A percentile compares a stretch with the other conserved stretches of the same genome.
Conservation (phyloP, 306 rosid genomes). For the Nissolia schottii region DNA sequence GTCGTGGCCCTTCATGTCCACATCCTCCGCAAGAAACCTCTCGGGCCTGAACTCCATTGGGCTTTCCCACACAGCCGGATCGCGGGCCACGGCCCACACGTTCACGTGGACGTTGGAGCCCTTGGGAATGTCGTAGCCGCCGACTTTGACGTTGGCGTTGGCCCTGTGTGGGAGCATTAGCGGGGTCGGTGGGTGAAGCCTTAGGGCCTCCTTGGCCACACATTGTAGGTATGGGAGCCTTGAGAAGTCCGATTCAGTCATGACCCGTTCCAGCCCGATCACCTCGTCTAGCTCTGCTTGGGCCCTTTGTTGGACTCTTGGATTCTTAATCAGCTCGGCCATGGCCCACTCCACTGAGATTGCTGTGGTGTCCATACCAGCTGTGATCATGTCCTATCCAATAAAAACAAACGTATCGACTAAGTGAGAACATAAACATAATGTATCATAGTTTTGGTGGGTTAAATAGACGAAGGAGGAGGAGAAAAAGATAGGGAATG, state of each 20-base stretch:
- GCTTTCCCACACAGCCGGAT: constrained; percentile 64
- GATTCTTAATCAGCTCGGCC: constrained; percentile 76
- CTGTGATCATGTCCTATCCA: constrained; percentile 80
- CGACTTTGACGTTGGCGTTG: constrained; percentile 63
- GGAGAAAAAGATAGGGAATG: neutral
- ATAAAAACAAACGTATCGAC: neutral
- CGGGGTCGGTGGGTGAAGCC: constrained; percentile 95
- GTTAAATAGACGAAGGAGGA: neutral
- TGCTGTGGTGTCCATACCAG: constrained; percentile 82
- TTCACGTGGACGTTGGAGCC: constrained; percentile 83
- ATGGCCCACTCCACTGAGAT: constrained; percentile 84
- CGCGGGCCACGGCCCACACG: constrained; percentile 85
- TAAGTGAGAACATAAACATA: too few relatives aligned
- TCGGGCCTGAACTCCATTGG: constrained; percentile 76
- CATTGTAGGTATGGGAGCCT: constrained; percentile 71
- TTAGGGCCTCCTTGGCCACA: constrained; percentile 67
- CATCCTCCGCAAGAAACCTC: constrained; percentile 79
- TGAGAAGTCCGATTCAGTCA: constrained; percentile 61
- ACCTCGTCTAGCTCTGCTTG: constrained; percentile 74
- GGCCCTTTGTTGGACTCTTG: constrained; percentile 77
- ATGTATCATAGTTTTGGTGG: neutral
- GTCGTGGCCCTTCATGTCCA: constrained; percentile 92
- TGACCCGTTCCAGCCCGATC: constrained; percentile 60
- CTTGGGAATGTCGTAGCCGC: constrained; percentile 82
- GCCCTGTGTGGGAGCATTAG: constrained; percentile 89